phyloP scores from a whole-genome alignment of 495 filamentous ascomycete species.

The Delitschia confertaspora region DNA sequence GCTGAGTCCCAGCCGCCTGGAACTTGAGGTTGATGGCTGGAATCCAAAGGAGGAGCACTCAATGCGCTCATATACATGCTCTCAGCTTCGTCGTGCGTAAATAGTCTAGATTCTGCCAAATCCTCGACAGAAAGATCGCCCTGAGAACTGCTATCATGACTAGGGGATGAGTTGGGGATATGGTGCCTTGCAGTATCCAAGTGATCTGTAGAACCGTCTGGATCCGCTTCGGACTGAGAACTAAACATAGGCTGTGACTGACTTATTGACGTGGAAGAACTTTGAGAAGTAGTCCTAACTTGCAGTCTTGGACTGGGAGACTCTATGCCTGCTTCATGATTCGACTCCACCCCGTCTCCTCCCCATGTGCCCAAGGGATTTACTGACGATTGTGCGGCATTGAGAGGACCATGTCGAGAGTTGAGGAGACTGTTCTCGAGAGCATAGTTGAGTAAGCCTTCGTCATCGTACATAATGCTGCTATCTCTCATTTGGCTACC shows the following conservation, averaged over 20 bases:
- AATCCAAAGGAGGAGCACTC: constrained; percentile 30
- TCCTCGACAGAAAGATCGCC: constrained; percentile 38
- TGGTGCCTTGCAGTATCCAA: constrained; percentile 10
- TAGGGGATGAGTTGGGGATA: constrained; percentile 1
- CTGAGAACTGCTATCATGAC: too few relatives aligned
- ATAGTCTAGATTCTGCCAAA: constrained; percentile 61
- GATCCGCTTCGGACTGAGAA: background rate
- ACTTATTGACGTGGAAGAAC: background rate
- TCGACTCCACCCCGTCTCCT: constrained; percentile 8
- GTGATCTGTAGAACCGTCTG: constrained; percentile 18
- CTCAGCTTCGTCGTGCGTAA: constrained; percentile 83
- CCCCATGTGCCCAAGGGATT: background rate
- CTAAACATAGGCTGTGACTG: background rate
- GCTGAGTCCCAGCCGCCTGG: constrained; percentile 33
- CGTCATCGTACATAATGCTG: constrained; percentile 23
- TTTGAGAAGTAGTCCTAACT: background rate
- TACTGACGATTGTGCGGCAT: background rate
- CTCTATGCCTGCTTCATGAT: background rate
- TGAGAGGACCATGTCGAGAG: constrained; percentile 3
- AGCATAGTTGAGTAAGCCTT: constrained; percentile 24
- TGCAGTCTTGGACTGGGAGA: background rate
- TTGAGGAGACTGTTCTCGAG: constrained; percentile 17
- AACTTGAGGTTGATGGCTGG: constrained; percentile 12
- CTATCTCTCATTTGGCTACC: constrained; percentile 13
- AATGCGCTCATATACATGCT: constrained; percentile 91